Percentiles rank a stretch among this genome's conserved stretches.
Conservation (phyloP, 768 basidiomycete species). For the Suillus variegatus region DNA sequence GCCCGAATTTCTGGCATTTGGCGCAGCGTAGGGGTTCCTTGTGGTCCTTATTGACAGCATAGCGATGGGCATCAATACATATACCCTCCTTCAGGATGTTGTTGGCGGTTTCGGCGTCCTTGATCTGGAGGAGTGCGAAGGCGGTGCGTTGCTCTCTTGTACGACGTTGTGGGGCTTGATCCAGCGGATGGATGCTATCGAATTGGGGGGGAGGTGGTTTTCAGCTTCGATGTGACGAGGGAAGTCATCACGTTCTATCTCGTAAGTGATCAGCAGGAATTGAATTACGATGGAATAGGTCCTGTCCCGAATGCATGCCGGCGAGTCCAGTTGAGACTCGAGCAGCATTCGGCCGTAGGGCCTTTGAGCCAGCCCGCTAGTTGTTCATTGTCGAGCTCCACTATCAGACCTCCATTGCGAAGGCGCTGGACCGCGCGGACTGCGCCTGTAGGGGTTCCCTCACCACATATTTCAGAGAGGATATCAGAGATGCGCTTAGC, state of each 20-base stretch:
- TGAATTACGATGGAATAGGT: slow-evolving; percentile 17
- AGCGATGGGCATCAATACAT: slow-evolving; percentile 14
- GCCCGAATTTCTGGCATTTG: slow-evolving; percentile 6
- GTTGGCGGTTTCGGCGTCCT: slow-evolving; percentile 23
- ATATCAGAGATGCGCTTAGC: not conserved
- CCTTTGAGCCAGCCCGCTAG: no score
- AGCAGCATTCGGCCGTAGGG: no score
- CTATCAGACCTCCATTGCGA: not conserved
- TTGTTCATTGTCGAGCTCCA: no score
- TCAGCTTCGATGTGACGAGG: slow-evolving; percentile 16
- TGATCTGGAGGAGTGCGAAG: slow-evolving; percentile 25
- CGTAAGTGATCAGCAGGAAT: slow-evolving; percentile 23
- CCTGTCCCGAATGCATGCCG: slow-evolving; percentile 5
- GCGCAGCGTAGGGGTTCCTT: slow-evolving; percentile 3
- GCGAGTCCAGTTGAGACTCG: no score
- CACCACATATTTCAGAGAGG: fast-evolving
- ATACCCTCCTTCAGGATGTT: slow-evolving; percentile 20
- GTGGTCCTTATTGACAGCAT: slow-evolving; percentile 14
- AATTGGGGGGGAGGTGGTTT: slow-evolving; percentile 6
- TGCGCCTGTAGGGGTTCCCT: not conserved
- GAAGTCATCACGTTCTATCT: not conserved
- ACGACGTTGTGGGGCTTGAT: slow-evolving; percentile 26
- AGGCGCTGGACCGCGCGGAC: not conserved
- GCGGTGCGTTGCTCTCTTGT: slow-evolving; percentile 19
- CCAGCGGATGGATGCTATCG: slow-evolving; percentile 21